Evolutionary conservation across 768 basidiomycete species (phyloP).

Genomic region (Tulasnella sp.): DNA sequence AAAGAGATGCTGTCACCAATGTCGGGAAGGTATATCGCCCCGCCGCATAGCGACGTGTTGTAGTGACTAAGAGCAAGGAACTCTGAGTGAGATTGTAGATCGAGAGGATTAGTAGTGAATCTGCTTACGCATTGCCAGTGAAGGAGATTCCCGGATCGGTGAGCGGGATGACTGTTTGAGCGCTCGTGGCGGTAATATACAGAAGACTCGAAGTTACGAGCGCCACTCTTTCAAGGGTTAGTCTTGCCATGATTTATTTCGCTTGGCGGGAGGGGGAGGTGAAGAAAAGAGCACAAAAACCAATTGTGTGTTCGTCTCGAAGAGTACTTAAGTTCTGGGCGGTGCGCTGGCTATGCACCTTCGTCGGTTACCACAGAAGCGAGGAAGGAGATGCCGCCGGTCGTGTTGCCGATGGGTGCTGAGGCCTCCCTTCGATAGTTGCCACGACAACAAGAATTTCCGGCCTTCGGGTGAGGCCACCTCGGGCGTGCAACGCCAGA

Average conservation of each 20-base stretch:
- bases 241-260: too few species aligned
- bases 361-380: too few species aligned
- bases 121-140: not conserved
- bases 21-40: not conserved
- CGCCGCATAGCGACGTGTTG: not conserved
- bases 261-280: not conserved
- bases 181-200: not conserved
- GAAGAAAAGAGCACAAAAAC: not conserved
- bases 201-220: not conserved
- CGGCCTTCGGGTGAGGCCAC: not conserved
- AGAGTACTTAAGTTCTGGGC: not conserved
- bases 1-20: not conserved
- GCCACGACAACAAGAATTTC: not conserved
- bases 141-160: not conserved
- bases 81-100: too few species aligned
- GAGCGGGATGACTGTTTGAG: not conserved
- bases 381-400: too few species aligned
- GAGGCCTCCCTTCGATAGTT: not conserved
- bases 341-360: too few species aligned
- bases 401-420: not conserved
- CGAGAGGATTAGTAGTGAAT: not conserved
- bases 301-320: not conserved
- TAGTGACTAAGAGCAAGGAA: not conserved
- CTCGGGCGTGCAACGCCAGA: too few species aligned
- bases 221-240: not conserved